Percentiles rank a stretch among this genome's conserved stretches.
phyloP scores from a whole-genome alignment of 2,329 filamentous ascomycete genomes.

The Microdochium paspali region DNA sequence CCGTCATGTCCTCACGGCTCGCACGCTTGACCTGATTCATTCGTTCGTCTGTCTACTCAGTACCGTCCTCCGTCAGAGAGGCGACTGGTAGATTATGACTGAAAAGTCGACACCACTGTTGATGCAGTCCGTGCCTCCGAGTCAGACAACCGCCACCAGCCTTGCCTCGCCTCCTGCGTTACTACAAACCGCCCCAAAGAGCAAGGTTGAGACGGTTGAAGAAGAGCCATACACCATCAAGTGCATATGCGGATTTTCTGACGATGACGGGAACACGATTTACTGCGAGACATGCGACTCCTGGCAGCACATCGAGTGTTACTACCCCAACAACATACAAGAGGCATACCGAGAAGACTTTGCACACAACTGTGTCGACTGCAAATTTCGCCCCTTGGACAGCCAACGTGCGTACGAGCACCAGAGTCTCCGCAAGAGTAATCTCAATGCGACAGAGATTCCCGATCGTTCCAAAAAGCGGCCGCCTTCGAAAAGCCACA shows the following conservation, averaged over 20 bases:
- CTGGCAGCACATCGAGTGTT: constrained; percentile 98
- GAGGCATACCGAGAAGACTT: constrained; percentile 63
- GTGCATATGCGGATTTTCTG: constrained; percentile 88
- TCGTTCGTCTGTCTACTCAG: neutral
- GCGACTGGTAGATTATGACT: constrained; percentile 50
- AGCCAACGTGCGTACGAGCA: constrained; percentile 65
- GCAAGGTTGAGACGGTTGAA: constrained; percentile 48
- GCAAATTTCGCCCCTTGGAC: constrained; percentile 70
- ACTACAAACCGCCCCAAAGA: constrained; percentile 4
- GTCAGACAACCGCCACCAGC: constrained; percentile 34
- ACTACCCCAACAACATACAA: constrained; percentile 68
- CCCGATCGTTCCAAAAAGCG: constrained; percentile 67
- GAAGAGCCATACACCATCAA: constrained; percentile 92
- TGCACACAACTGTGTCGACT: constrained; percentile 82
- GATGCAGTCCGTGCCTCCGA: constrained; percentile 46
- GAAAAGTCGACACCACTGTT: constrained; percentile 44
- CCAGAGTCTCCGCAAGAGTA: constrained; percentile 49
- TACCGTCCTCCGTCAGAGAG: constrained; percentile 25
- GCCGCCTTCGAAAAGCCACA: constrained; percentile 69
- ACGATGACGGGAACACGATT: constrained; percentile 96
- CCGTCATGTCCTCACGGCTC: constrained; percentile 1
- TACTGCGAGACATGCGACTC: constrained; percentile 93
- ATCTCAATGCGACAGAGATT: constrained; percentile 29
- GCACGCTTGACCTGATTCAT: neutral
- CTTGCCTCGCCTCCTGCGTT: constrained; percentile 11